phyloP scores from a whole-genome alignment of 1,284 basidiomycete species.

The Sporisorium iseilematis-ciliati region DNA sequence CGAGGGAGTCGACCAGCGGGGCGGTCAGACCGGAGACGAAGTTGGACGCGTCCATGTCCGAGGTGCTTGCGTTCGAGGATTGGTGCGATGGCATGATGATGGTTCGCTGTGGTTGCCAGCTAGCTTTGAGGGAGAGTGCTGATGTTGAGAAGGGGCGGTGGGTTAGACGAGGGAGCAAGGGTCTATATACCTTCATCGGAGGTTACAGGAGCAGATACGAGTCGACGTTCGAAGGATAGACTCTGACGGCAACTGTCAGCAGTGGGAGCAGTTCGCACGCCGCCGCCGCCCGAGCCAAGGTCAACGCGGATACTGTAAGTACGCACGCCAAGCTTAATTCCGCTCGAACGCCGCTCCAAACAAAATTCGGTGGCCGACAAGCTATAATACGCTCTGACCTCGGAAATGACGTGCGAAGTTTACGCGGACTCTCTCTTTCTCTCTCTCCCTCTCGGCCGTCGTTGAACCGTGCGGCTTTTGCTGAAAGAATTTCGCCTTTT shows the following conservation, averaged over 20 bases:
- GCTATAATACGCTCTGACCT: too few relatives aligned
- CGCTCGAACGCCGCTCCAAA: too few relatives aligned
- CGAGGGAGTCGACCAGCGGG: conserved; percentile 33
- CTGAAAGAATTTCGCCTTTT: neutral
- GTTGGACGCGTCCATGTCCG: conserved; percentile 38
- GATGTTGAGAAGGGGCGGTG: neutral
- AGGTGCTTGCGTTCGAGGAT: conserved; percentile 6
- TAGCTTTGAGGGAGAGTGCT: neutral
- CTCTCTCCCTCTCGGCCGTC: too few relatives aligned
- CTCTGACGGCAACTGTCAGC: neutral
- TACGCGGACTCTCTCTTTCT: too few relatives aligned
- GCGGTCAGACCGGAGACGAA: conserved; percentile 47
- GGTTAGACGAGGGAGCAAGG: neutral
- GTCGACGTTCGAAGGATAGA: too few relatives aligned
- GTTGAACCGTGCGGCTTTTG: neutral
- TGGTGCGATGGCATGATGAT: conserved; percentile 22
- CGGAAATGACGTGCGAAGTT: conserved; percentile 7
- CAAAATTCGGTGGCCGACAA: too few relatives aligned
- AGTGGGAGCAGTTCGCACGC: neutral
- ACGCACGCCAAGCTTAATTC: too few relatives aligned
- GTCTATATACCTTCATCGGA: conserved; percentile 18
- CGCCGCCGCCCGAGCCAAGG: neutral
- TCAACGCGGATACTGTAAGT: too few relatives aligned
- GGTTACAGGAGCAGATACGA: neutral
- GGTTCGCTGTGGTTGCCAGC: neutral